Conservation (phyloP, 257 asterid species). For the Solanum ahanhuiri region DNA sequence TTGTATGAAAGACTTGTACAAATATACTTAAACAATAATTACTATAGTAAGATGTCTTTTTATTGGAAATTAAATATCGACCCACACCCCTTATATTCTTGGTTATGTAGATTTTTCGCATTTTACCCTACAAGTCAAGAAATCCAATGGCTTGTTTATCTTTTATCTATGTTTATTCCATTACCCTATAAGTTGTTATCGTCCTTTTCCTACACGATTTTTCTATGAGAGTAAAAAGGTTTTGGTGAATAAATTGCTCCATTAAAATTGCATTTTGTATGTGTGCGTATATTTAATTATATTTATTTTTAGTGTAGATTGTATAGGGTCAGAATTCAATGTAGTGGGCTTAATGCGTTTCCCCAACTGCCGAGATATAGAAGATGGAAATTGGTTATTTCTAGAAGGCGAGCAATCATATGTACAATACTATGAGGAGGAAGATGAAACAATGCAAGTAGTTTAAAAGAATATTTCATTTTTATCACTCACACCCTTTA, state of each 20-base stretch:
- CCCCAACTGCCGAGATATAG: not conserved
- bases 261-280: not conserved
- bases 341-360: not conserved
- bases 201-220: not conserved
- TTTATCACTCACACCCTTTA: no score
- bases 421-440: not conserved
- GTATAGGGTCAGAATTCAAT: not conserved
- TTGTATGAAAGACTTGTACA: not conserved
- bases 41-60: not conserved
- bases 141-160: not conserved
- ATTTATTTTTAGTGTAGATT: not conserved
- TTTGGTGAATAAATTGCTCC: not conserved
- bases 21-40: not conserved
- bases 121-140: not conserved
- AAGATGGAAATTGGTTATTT: not conserved
- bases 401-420: not conserved
- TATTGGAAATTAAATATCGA: not conserved
- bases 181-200: not conserved
- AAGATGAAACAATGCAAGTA: not conserved
- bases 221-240: not conserved
- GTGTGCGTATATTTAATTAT: not conserved
- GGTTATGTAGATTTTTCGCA: not conserved
- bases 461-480: not conserved
- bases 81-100: not conserved
- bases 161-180: not conserved